Conservation (phyloP, 352 stramenopile genomes). For the Pythium aphanidermatum region DNA sequence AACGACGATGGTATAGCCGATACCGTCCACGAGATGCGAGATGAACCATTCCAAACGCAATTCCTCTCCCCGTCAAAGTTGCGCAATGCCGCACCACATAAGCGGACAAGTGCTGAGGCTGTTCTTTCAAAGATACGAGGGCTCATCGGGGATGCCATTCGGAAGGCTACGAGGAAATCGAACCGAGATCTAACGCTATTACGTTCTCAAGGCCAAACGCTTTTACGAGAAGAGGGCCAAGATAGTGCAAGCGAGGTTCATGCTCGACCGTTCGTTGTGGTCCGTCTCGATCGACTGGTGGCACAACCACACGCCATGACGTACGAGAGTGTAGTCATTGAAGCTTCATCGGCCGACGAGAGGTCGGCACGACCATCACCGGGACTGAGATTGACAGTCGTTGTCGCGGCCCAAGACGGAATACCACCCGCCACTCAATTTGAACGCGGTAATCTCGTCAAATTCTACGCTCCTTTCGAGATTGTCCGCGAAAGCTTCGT, state of each 20-base stretch:
- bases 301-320: constrained; percentile 17
- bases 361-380: neutral
- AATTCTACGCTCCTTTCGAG: constrained; percentile 56
- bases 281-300: constrained; percentile 17
- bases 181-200: constrained; percentile 60
- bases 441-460: constrained; percentile 21
- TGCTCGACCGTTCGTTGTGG: constrained; percentile 28
- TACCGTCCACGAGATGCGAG: constrained; percentile 50
- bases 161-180: constrained; percentile 40
- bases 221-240: constrained; percentile 27
- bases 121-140: constrained; percentile 45
- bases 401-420: constrained; percentile 27
- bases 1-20: constrained; percentile 45
- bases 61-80: constrained; percentile 55
- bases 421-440: constrained; percentile 24
- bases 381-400: constrained; percentile 11
- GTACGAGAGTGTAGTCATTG: constrained; percentile 33
- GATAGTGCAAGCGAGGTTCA: constrained; percentile 37
- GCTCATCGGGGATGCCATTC: constrained; percentile 45
- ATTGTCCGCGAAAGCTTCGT: constrained; percentile 30
- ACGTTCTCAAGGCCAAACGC: constrained; percentile 40
- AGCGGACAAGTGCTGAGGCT: constrained; percentile 18
- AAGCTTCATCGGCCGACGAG: neutral
- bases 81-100: neutral
- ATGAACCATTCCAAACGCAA: constrained; percentile 42